phyloP scores from a whole-genome alignment of 2,329 filamentous ascomycete species.

The Aspergillus ruber region DNA sequence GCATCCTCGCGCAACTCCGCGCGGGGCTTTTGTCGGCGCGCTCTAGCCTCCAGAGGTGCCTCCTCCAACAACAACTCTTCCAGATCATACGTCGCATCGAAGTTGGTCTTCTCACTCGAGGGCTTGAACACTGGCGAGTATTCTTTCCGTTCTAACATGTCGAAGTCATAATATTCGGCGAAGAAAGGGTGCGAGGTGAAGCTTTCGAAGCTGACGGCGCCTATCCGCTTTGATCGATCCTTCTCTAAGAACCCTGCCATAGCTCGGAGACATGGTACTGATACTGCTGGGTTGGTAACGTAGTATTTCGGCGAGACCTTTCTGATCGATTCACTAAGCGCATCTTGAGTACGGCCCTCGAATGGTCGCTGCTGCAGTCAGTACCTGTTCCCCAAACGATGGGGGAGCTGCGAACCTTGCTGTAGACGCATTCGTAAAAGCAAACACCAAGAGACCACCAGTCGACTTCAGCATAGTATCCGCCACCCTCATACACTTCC shows the following conservation, averaged over 20 bases:
- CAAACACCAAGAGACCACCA: constrained; percentile 98
- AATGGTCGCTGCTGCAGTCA: constrained; percentile 68
- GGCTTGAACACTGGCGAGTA: constrained; percentile 88
- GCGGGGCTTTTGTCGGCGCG: constrained; percentile 85
- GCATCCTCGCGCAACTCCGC: constrained; percentile 90
- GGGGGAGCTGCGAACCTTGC: constrained; percentile 60
- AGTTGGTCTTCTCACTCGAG: constrained; percentile 96
- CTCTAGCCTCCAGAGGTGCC: constrained; percentile 85
- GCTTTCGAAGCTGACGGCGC: constrained; percentile 71
- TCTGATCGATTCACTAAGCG: constrained; percentile 71
- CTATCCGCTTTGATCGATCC: constrained; percentile 74
- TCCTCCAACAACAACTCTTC: constrained; percentile 92
- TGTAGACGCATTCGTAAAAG: constrained; percentile 99
- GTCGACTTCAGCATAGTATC: constrained; percentile 84
- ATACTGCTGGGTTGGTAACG: constrained; percentile 86
- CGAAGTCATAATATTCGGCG: constrained; percentile 75
- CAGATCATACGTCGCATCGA: constrained; percentile 95
- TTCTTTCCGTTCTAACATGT: constrained; percentile 73
- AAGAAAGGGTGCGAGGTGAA: constrained; percentile 91
- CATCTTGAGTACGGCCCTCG: constrained; percentile 78
- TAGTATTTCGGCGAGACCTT: constrained; percentile 79
- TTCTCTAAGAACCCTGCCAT: constrained; percentile 77
- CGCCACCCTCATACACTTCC: constrained; percentile 85
- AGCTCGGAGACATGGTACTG: constrained; percentile 79
- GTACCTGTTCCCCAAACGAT: constrained; percentile 4